phyloP scores from a whole-genome alignment of 108 stramenopile genomes.

The Asterionellopsis glacialis region DNA sequence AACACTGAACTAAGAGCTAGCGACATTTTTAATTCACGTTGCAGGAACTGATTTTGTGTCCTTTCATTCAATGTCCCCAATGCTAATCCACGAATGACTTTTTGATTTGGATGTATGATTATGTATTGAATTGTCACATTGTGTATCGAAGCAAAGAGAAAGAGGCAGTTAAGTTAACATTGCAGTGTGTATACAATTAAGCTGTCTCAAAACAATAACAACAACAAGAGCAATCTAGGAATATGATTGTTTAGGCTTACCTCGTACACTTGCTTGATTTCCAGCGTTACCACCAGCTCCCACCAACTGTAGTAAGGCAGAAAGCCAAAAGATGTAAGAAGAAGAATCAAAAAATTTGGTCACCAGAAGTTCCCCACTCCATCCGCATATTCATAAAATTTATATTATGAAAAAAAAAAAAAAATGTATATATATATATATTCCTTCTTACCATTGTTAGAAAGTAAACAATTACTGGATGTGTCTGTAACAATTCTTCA shows the following conservation, averaged over 20 bases:
- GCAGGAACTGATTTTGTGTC: constrained; percentile 58
- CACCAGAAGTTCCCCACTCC: too few species aligned
- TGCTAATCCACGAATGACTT: constrained; percentile 77
- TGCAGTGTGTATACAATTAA: not conserved
- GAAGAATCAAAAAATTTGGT: too few species aligned
- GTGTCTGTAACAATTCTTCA: constrained; percentile 65
- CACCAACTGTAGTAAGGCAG: constrained; percentile 31
- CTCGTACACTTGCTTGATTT: constrained; percentile 87
- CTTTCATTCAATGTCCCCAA: constrained; percentile 68
- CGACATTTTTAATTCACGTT: constrained; percentile 75
- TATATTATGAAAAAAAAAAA: too few species aligned
- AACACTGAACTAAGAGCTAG: constrained; percentile 53
- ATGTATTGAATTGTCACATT: too few species aligned
- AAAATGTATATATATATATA: too few species aligned
- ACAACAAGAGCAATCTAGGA: not conserved
- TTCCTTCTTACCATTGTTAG: constrained; percentile 57
- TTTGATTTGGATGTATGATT: not conserved
- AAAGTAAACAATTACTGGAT: constrained; percentile 85
- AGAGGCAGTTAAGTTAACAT: not conserved
- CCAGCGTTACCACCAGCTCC: constrained; percentile 90
- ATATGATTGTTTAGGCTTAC: constrained; percentile 17
- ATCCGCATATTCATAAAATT: too few species aligned
- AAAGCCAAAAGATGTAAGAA: too few species aligned
- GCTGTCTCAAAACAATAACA: not conserved
- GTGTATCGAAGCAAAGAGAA: not conserved